Base-by-base conservation (phyloP, 805 yeast genomes). In the Yarrowia osloensis region DNA sequence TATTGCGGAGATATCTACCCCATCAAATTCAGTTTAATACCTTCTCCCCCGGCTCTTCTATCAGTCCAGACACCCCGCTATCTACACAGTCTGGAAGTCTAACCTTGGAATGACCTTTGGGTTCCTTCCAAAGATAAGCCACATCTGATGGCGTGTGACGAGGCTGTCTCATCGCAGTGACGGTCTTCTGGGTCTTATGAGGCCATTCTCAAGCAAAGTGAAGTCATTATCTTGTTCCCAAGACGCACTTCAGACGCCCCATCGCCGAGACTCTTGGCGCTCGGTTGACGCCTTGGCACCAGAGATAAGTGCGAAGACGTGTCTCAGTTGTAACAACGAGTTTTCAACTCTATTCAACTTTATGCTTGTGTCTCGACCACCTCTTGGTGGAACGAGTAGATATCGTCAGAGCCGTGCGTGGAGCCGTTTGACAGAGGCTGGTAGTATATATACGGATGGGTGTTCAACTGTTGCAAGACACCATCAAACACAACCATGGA, bases 401-500 rank as follows among this genome's bases (percentile, higher is more conserved):
- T 47, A 47, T 47, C 54, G 35, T 47, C 35, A 17, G 54, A 47
- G 54, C 54, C 54, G 54, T 47, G 35, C 54, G 35, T 28, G 8
- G 54, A 24, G 54, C 54, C 54, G 35, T 28, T 17, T n/a, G 15
- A 8, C 52, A n/a, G 31, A 26, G 31, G 22, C 1, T 15, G 21
- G 13, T 9, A 17, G 15, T 47, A n/a, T 17, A 15, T 47, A 28
- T 28, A 47, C 17, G 3, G 13, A 4, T 9, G 17, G 13, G 2
- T 3, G 6, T 0, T 4, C 50, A 4, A 2, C 22, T 4, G 35
- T n/a, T 12, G 24, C 4, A n/a, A 15, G 12, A 19, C 22, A 28
- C 15, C 54, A 47, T 13, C 47, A 42, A 4, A 42, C 21, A 26
- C 17, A 33, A 46, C 21, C 21, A 46, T 46, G 52, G 52, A 46